These are phyloP conservation scores for Vigna trinervia DNA, from an alignment of 306 rosid genomes.

Conservation along the genomic window DNA sequence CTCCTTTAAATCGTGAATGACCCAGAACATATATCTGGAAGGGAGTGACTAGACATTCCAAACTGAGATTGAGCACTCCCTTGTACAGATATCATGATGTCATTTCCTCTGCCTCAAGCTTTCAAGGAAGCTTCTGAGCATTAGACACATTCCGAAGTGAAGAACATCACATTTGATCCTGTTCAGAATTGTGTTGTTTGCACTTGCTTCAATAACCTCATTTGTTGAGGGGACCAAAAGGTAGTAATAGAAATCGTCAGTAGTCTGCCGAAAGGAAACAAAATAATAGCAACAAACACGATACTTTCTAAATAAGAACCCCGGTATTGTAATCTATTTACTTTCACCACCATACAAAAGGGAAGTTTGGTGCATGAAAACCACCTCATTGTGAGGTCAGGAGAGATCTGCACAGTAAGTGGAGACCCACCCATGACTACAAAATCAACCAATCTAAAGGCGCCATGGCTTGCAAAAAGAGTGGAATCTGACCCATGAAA, in stretches of 20 bases:
- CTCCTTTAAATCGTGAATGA: neutral
- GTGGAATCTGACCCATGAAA: conserved; percentile 2
- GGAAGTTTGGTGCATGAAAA: neutral
- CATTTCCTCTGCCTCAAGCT: neutral
- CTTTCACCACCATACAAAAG: neutral
- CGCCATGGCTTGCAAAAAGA: conserved; percentile 4
- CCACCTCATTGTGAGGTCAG: neutral
- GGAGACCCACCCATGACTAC: neutral
- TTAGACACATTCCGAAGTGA: neutral
- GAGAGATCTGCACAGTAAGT: neutral
- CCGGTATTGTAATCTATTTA: neutral
- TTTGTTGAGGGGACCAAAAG: neutral
- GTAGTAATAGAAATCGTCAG: neutral
- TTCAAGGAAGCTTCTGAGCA: neutral
- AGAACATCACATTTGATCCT: neutral
- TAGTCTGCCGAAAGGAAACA: neutral
- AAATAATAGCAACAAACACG: neutral
- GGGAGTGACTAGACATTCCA: neutral
- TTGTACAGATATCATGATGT: neutral
- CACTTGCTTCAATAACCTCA: neutral
- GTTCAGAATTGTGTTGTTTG: neutral
- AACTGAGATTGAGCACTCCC: neutral
- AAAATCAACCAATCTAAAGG: conserved; percentile 1
- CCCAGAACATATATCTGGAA: neutral
- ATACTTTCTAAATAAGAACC: neutral